A percentile compares a stretch with the other conserved stretches of the same genome.
Evolutionary conservation across 2,329 filamentous ascomycete genomes (phyloP).

Genomic region (Huntiella abstrusa): DNA sequence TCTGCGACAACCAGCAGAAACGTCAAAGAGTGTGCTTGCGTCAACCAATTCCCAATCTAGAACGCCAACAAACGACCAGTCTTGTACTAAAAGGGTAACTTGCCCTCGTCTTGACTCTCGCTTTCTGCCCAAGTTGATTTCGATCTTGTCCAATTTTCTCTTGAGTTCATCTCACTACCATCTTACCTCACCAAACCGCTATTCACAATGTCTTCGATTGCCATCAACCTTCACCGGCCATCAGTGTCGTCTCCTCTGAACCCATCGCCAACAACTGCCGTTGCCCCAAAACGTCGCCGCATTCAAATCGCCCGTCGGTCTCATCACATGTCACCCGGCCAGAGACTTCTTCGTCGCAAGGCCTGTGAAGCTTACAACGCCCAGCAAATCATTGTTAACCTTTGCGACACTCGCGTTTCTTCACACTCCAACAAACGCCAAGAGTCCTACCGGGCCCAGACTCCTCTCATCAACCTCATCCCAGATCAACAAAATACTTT

Average conservation of each 20-base stretch:
- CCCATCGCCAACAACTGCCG: conserved; percentile 2
- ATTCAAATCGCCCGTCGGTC: conserved; percentile 8
- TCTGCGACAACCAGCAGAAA: conserved; percentile 1
- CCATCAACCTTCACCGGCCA: conserved; percentile 8
- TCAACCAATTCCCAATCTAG: neutral
- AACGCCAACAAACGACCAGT: neutral
- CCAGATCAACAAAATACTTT: neutral
- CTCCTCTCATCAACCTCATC: conserved; percentile 2
- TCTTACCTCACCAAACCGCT: neutral
- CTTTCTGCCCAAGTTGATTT: too few species aligned
- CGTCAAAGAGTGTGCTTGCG: neutral
- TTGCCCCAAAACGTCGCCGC: conserved; percentile 7
- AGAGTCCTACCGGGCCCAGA: conserved; percentile 1
- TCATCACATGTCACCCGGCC: conserved; percentile 9
- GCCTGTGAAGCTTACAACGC: conserved; percentile 11
- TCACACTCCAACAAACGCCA: neutral
- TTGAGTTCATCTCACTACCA: neutral
- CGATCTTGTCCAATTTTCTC: too few species aligned
- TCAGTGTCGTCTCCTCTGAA: conserved; percentile 11
- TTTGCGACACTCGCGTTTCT: conserved; percentile 5
- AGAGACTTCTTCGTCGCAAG: conserved; percentile 11
- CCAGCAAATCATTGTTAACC: conserved; percentile 9
- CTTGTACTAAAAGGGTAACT: neutral
- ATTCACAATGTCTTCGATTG: conserved; percentile 2
- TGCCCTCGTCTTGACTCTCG: too few species aligned